Evolutionary conservation across 2,329 filamentous ascomycete genomes (phyloP).

Genomic region (Alternaria triticina): DNA sequence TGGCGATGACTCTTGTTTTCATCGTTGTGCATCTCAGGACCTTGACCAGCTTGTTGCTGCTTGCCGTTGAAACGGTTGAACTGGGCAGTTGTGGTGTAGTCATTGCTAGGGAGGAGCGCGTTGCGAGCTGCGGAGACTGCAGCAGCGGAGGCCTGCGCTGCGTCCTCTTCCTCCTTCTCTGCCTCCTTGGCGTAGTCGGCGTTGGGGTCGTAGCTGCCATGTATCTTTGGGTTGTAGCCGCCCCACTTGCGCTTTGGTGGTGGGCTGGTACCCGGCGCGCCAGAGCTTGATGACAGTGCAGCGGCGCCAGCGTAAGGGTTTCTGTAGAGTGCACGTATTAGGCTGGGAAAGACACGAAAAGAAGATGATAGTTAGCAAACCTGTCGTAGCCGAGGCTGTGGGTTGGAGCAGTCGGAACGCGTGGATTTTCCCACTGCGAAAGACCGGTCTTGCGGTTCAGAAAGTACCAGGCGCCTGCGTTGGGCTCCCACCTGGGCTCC

Average conservation of each 20-base stretch:
- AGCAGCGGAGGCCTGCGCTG: slow-evolving; percentile 33
- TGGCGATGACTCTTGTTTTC: slow-evolving; percentile 87
- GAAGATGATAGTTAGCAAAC: slow-evolving; percentile 44
- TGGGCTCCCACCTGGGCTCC: slow-evolving; percentile 78
- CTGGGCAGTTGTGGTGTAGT: slow-evolving; percentile 72
- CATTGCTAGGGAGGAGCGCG: slow-evolving; percentile 35
- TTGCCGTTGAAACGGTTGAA: slow-evolving; percentile 92
- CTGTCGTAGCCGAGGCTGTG: slow-evolving; percentile 34
- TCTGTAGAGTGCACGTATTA: slow-evolving; percentile 40
- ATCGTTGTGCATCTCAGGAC: slow-evolving; percentile 79
- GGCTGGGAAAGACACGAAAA: slow-evolving; percentile 35
- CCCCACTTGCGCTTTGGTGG: slow-evolving; percentile 58
- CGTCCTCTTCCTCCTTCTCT: slow-evolving; percentile 50
- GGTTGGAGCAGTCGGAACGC: slow-evolving; percentile 59
- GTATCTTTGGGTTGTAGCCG: slow-evolving; percentile 94
- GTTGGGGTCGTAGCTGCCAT: slow-evolving; percentile 94
- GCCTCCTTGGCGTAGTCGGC: slow-evolving; percentile 79
- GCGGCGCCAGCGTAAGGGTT: slow-evolving; percentile 32
- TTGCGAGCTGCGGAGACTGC: slow-evolving; percentile 35
- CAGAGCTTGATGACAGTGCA: slow-evolving; percentile 34
- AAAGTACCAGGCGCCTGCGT: slow-evolving; percentile 77
- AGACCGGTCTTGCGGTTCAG: slow-evolving; percentile 78
- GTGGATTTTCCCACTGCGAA: slow-evolving; percentile 85
- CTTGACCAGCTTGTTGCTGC: slow-evolving; percentile 73
- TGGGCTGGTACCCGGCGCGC: slow-evolving; percentile 42